Evolutionary conservation across 1,139 yeast genomes (phyloP), one percentile per base, ranked within the genome.

Genomic region (Yamadazyma oceani): DNA sequence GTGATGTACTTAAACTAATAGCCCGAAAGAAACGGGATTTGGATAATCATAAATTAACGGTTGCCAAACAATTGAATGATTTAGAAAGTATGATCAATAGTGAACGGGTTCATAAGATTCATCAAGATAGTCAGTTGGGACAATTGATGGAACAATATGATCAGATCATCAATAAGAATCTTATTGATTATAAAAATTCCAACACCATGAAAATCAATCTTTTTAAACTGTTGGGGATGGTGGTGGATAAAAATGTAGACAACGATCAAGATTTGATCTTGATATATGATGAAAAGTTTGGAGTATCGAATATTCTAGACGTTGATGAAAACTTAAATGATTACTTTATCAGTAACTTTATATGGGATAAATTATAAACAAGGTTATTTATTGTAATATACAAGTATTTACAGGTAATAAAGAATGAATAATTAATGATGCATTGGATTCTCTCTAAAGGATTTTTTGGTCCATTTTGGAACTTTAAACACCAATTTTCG

Each of bases 401-500:
- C 24, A 29, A 8, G n/a, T 29, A 29, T 19, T 19, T 19, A 29
- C 24, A 29, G 11, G 24, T 6, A 29, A n/a, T 15, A 17, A 19
- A 32, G 29, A 23, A 31, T 34, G 31, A 7, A 27, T 12, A 3
- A n/a, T 17, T 38, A 89, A 62, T 82, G 87, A 59, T 85, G 77
- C 46, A 78, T 74, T 33, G 97, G 97, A 55, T 86, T 85, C 41
- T 75, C 79, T 67, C 97, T 80, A 60, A 84, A 75, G 12, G 95
- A 80, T 46, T 79, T 61, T 65, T 85, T 87, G 40, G 97, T 90
- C 95, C 95, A 88, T 55, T 87, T 85, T 15, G 95, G 95, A 24
- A 83, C 85, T 60, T 67, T 78, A 58, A 92, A 97, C 19, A 86
- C 80, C 48, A 94, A 82, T 66, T 89, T 92, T 67, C 98, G 79